A percentile compares a stretch with the other conserved stretches of the same genome.
These are phyloP conservation scores for Porcisia deanei DNA, from an alignment of 208 protist genomes.

Conservation along the genomic window DNA sequence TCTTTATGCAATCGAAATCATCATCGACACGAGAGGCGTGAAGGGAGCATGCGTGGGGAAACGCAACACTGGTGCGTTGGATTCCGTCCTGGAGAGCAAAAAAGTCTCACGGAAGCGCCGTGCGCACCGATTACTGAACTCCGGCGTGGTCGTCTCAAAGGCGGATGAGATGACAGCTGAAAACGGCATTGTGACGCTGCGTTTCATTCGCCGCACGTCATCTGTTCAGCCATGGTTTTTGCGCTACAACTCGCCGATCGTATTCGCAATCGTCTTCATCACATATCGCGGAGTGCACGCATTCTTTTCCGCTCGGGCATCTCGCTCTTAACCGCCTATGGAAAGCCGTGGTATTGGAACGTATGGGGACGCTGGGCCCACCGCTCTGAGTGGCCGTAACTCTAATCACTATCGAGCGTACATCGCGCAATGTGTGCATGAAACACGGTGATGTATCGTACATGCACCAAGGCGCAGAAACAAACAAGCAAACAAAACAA, in stretches of 20 bases:
- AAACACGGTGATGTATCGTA: too few relatives aligned
- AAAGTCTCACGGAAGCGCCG: slow-evolving; percentile 34
- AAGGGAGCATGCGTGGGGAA: slow-evolving; percentile 27
- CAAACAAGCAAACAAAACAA: background rate
- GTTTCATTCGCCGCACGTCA: slow-evolving; percentile 25
- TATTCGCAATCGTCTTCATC: slow-evolving; percentile 40
- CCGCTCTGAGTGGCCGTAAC: background rate
- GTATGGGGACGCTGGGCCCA: background rate
- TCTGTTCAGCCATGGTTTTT: slow-evolving; percentile 12
- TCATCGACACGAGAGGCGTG: slow-evolving; percentile 37
- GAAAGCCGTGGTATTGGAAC: background rate
- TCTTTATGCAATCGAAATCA: slow-evolving; percentile 51
- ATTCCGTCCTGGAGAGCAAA: slow-evolving; percentile 8
- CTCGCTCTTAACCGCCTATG: slow-evolving; percentile 3
- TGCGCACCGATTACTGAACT: slow-evolving; percentile 18
- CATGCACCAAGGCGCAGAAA: background rate
- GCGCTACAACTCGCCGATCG: slow-evolving; percentile 26
- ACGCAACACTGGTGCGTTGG: slow-evolving; percentile 1
- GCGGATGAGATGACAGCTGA: slow-evolving; percentile 27
- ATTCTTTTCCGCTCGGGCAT: slow-evolving; percentile 16
- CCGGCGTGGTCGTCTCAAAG: slow-evolving; percentile 9
- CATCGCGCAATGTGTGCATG: too few relatives aligned
- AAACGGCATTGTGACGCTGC: slow-evolving; percentile 32
- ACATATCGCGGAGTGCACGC: slow-evolving; percentile 26
- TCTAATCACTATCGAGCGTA: background rate